Percentiles rank a stretch among this genome's conserved stretches.
Conservation (phyloP, 1,284 basidiomycete genomes). For the Cutaneotrichosporon dermatis region DNA sequence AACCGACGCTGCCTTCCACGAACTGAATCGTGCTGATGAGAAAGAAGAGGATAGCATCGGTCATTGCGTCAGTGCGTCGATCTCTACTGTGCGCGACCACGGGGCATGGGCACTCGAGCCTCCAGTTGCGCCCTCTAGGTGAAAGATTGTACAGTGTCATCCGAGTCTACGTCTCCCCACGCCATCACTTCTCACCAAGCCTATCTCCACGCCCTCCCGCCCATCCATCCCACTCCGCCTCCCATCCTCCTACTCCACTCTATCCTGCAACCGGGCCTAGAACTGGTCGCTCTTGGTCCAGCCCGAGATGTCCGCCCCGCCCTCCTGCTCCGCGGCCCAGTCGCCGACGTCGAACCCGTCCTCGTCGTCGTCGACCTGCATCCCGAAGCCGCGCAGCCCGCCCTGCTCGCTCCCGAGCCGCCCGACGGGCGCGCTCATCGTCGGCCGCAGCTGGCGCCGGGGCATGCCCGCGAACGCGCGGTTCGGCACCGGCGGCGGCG, state of each 20-base stretch:
- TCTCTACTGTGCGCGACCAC: no score
- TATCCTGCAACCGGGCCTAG: conserved; percentile 8
- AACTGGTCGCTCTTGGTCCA: conserved; percentile 34
- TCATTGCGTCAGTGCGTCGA: no score
- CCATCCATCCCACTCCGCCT: not conserved
- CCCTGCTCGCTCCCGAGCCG: conserved; percentile 18
- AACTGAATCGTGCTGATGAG: no score
- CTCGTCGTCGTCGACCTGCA: conserved; percentile 34
- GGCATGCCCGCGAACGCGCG: conserved; percentile 13
- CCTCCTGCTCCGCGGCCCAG: conserved; percentile 34
- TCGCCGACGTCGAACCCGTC: conserved; percentile 44
- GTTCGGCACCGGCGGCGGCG: conserved; percentile 12
- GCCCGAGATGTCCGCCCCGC: conserved; percentile 31
- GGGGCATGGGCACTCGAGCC: no score
- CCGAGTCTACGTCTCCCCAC: no score
- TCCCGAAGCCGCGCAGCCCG: conserved; percentile 25
- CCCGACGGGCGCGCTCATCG: conserved; percentile 38
- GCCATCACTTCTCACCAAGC: no score
- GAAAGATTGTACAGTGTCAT: no score
- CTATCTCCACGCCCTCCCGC: no score
- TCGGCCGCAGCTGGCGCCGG: conserved; percentile 26
- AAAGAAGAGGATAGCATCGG: no score
- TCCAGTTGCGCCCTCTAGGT: no score
- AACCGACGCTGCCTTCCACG: no score
- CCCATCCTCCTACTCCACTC: not conserved